Base-by-base conservation (phyloP, 805 yeast genomes). In the Saccharomycopsis fibuligera region DNA sequence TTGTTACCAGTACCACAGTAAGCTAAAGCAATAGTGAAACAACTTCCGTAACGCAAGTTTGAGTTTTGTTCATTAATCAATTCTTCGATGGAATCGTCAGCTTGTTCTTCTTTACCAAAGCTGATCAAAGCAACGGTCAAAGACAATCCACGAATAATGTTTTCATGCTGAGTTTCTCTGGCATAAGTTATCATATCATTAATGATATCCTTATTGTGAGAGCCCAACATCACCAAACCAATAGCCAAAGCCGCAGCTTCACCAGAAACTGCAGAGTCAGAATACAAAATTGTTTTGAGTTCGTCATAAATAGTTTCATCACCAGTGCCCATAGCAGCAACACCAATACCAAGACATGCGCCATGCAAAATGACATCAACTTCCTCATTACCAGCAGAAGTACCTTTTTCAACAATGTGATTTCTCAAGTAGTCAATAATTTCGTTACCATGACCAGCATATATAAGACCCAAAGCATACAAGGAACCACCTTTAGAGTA, bases 1-100 rank as follows among this genome's bases (percentile, higher is more conserved):
- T 89, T 89, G 65, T 85, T 81, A 25, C 96, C 95, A 2, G 99
- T 91, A 52, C 99, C 99, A 48, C 93, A 95, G 65, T 91, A 93
- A 1, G 99, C 98, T 58, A 93, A 74, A 0, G 96, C 98, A 58
- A 93, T 77, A 4, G 97, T 83, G 65, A 82, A 89, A 41, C 93
- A 93, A 62, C 96, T 98, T 66, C 99, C 98, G 63, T 90, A 93
- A 67, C 99, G 84, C 55, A 93, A 74, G 47, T 84, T 79, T 3
- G 96, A 76, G 57, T 83, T 86, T 61, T 87, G 95, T 60, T 83
- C 89, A 3, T 67, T 70, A 59, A 88, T 65, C 60, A 93, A 70
- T 56, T 74, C 70, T 29, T 78, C 79, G 54, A 91, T 86, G 29
- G 78, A 65, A 8, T 65, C 66, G 57, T 87, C 88, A 4, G 96